These are phyloP conservation scores for Penicillium mononematosum DNA, from an alignment of 495 filamentous ascomycete genomes.

Conservation along the genomic window DNA sequence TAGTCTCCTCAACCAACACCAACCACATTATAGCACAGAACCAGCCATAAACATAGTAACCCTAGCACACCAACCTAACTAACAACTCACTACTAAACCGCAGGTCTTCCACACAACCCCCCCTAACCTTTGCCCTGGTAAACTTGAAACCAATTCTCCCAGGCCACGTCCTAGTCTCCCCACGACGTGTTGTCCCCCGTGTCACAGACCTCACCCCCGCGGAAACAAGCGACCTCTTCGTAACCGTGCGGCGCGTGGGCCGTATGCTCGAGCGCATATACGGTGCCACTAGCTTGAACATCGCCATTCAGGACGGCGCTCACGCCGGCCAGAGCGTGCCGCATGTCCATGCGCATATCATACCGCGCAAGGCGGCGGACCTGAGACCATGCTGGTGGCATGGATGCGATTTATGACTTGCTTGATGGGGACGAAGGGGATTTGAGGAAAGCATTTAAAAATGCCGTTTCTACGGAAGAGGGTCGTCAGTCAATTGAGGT, in stretches of 20 bases:
- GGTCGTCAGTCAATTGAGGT: conserved; percentile 4
- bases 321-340: conserved; percentile 88
- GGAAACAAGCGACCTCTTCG: conserved; percentile 83
- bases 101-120: conserved; percentile 83
- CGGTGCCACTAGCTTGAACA: conserved; percentile 69
- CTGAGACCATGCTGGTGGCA: conserved; percentile 50
- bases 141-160: conserved; percentile 94
- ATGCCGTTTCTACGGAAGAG: conserved; percentile 8
- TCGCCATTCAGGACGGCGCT: conserved; percentile 87
- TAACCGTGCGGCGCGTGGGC: conserved; percentile 76
- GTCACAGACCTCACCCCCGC: conserved; percentile 68
- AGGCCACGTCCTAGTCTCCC: conserved; percentile 81
- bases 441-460: conserved; percentile 53
- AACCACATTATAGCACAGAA: background rate
- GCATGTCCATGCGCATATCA: conserved; percentile 93
- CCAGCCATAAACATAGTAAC: conserved; percentile 5
- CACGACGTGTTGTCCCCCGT: conserved; percentile 60
- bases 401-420: conserved; percentile 72
- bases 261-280: conserved; percentile 75
- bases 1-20: background rate
- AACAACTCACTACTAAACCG: background rate
- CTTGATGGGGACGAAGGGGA: conserved; percentile 85
- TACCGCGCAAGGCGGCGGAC: conserved; percentile 66
- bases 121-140: conserved; percentile 78
- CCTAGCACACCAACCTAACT: background rate